Conservation (phyloP, 805 yeast species). For the Suhomyces vadensis region DNA sequence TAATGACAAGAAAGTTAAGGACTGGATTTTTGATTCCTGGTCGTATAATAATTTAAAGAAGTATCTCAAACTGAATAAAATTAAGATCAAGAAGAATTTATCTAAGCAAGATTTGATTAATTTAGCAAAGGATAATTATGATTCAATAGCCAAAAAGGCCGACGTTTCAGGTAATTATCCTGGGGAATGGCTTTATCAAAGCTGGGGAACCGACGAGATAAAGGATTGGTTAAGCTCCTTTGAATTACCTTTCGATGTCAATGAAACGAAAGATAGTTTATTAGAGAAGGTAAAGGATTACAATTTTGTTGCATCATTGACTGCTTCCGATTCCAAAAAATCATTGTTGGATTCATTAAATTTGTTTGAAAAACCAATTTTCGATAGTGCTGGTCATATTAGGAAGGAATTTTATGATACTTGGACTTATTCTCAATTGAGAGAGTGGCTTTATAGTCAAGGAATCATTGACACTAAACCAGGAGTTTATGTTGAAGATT, state of each 20-base stretch:
- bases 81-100: constrained; percentile 28
- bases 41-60: constrained; percentile 30
- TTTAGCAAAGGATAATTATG: constrained; percentile 42
- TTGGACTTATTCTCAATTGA: constrained; percentile 56
- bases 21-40: constrained; percentile 57
- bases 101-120: constrained; percentile 42
- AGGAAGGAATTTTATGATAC: constrained; percentile 48
- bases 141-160: constrained; percentile 34
- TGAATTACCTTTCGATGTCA: constrained; percentile 34
- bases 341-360: constrained; percentile 44
- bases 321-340: constrained; percentile 31
- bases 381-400: constrained; percentile 40
- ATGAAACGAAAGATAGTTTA: constrained; percentile 48
- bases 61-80: constrained; percentile 30
- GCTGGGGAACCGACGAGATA: constrained; percentile 55
- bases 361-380: constrained; percentile 32
- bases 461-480: constrained; percentile 23
- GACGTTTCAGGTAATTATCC: constrained; percentile 48
- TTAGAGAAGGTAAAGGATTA: constrained; percentile 46
- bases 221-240: constrained; percentile 49
- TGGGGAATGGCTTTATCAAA: constrained; percentile 52
- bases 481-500: constrained; percentile 37
- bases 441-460: constrained; percentile 53
- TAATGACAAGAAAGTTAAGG: constrained; percentile 15
- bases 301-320: constrained; percentile 43